Conservation (phyloP, 495 filamentous ascomycete genomes). For the Mytilinidion resinicola region DNA sequence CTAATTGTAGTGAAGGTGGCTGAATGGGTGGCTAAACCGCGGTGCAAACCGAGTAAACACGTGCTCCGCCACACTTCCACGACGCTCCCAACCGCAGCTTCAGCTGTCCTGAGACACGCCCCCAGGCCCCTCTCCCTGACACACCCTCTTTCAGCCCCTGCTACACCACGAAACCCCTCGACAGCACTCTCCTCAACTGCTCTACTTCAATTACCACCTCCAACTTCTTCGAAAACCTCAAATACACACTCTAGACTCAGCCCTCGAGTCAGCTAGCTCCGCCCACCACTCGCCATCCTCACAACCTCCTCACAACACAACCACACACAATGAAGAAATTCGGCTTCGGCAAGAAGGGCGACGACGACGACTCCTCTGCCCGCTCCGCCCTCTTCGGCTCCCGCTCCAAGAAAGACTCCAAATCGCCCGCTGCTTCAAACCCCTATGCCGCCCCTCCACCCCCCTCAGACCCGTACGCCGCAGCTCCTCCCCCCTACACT, state of each 20-base stretch:
- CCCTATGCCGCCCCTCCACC: slow-evolving; percentile 30
- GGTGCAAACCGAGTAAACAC: background rate
- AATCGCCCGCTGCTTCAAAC: slow-evolving; percentile 23
- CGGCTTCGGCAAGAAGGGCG: slow-evolving; percentile 31
- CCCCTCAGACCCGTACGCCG: slow-evolving; percentile 23
- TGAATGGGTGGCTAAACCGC: too few species aligned
- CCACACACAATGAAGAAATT: slow-evolving; percentile 25
- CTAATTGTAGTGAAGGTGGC: too few species aligned
- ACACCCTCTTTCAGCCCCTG: background rate
- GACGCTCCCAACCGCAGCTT: background rate
- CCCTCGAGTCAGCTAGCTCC: background rate
- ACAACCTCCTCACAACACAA: background rate
- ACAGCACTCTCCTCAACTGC: background rate
- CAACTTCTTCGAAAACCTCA: background rate
- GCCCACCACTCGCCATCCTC: background rate
- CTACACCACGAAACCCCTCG: background rate
- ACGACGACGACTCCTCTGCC: slow-evolving; percentile 25
- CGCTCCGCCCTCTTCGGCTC: slow-evolving; percentile 33
- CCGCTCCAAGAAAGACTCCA: slow-evolving; percentile 29
- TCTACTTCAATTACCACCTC: background rate
- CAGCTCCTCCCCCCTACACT: slow-evolving; percentile 21
- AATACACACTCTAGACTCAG: background rate
- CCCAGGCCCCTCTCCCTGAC: background rate
- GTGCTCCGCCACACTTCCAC: background rate
- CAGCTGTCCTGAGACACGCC: slow-evolving; percentile 1